Percentiles rank a stretch among this genome's conserved stretches.
Conservation (phyloP, 225 moss, liverwort and hornwort species). For the Pseudisothecium myosuroides region DNA sequence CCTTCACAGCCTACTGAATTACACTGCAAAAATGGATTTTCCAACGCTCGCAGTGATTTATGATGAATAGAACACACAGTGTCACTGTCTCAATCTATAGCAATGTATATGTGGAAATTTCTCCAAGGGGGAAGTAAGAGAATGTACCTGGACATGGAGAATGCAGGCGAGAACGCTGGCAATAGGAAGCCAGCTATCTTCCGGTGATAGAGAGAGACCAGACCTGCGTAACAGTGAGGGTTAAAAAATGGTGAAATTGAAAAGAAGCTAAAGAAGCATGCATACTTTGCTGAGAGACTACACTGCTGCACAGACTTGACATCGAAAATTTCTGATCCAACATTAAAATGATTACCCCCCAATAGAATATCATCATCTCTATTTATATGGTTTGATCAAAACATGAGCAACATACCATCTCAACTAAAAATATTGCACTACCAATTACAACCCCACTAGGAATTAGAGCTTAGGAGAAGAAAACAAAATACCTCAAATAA, state of each 20-base stretch:
- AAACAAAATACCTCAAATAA: conserved; percentile 65
- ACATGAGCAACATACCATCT: neutral
- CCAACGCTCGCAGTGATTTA: neutral
- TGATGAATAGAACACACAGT: neutral
- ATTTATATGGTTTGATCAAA: neutral
- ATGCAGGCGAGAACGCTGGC: conserved; percentile 88
- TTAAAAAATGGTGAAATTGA: neutral
- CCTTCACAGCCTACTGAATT: neutral
- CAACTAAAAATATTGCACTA: neutral
- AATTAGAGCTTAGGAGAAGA: neutral
- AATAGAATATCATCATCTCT: neutral
- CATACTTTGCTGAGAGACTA: neutral
- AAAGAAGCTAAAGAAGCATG: neutral
- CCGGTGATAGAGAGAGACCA: conserved; percentile 79
- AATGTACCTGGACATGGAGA: conserved; percentile 84
- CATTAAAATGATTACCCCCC: neutral
- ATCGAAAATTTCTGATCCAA: neutral
- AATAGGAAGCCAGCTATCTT: conserved; percentile 93
- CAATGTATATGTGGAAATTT: neutral
- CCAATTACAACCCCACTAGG: neutral
- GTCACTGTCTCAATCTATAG: neutral
- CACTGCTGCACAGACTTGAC: neutral
- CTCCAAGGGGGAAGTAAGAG: neutral
- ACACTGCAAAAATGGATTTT: neutral
- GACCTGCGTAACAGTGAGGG: conserved; percentile 34